Evolutionary conservation across 169 alveolate species (phyloP).

Genomic region (Plasmodium inui): DNA sequence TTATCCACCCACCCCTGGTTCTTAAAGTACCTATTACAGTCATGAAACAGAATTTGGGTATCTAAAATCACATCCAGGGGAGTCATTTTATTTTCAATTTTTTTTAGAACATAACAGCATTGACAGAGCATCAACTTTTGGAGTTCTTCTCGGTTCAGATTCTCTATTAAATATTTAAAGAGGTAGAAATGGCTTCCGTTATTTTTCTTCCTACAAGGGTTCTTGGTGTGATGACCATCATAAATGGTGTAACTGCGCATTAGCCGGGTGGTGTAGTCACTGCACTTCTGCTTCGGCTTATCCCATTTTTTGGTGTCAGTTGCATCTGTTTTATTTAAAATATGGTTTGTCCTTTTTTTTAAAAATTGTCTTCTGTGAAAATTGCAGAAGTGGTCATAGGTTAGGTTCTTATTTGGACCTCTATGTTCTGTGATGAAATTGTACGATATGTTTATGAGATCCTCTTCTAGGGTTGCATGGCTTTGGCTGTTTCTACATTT

Average conservation of each 20-base stretch:
- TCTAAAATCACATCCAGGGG: conserved; percentile 58
- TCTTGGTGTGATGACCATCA: not conserved
- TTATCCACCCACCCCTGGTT: conserved; percentile 37
- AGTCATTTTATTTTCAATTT: conserved; percentile 38
- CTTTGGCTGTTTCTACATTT: not conserved
- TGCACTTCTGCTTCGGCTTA: not conserved
- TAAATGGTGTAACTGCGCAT: not conserved
- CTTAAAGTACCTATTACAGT: conserved; percentile 36
- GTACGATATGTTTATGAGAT: conserved; percentile 17
- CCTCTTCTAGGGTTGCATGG: not conserved
- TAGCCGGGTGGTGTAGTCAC: not conserved
- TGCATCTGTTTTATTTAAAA: not conserved
- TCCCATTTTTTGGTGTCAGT: not conserved
- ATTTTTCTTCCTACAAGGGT: not conserved
- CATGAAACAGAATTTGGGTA: conserved; percentile 44
- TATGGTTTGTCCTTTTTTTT: not conserved
- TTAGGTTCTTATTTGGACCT: conserved; percentile 5
- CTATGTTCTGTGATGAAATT: conserved; percentile 46
- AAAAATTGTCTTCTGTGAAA: conserved; percentile 6
- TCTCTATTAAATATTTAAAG: conserved; percentile 34
- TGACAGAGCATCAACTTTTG: conserved; percentile 35
- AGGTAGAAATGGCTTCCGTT: conserved; percentile 6
- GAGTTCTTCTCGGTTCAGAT: conserved; percentile 28
- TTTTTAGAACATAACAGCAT: conserved; percentile 24
- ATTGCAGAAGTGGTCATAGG: conserved; percentile 31